Percentiles rank a stretch among this genome's conserved stretches.
These are phyloP conservation scores for Lentinula aciculospora DNA, from an alignment of 768 basidiomycete genomes.

Conservation along the genomic window DNA sequence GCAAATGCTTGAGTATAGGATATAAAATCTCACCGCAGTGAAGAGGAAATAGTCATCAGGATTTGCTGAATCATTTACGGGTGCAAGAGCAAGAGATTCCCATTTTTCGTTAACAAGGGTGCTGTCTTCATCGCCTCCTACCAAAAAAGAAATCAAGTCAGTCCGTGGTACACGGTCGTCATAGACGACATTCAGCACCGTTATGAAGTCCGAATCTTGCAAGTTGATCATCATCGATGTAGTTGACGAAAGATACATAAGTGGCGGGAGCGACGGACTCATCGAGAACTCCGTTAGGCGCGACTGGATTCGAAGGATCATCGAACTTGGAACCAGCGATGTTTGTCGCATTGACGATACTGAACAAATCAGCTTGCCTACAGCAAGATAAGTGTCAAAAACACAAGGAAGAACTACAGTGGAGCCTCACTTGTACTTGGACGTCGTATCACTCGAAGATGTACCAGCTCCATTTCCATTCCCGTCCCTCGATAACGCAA, in stretches of 20 bases:
- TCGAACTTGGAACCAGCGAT: conserved; percentile 56
- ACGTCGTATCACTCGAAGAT: conserved; percentile 29
- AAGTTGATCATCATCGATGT: conserved; percentile 47
- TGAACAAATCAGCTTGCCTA: conserved; percentile 57
- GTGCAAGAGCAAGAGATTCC: conserved; percentile 59
- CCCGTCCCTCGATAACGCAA: conserved; percentile 54
- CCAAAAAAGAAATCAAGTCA: neutral
- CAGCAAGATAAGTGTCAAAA: neutral
- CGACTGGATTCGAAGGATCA: conserved; percentile 43
- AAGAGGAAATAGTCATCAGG: conserved; percentile 70
- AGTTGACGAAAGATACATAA: conserved; percentile 53
- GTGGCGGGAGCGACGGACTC: conserved; percentile 42
- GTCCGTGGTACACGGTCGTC: too few species aligned
- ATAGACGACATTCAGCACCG: conserved; percentile 25
- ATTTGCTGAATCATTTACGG: conserved; percentile 39
- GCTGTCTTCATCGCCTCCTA: conserved; percentile 42
- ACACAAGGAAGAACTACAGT: neutral
- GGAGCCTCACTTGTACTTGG: conserved; percentile 44
- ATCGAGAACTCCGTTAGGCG: conserved; percentile 41
- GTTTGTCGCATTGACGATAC: conserved; percentile 53
- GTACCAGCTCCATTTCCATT: conserved; percentile 46
- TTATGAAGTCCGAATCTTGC: conserved; percentile 61
- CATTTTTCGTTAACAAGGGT: conserved; percentile 62
- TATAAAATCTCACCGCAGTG: conserved; percentile 41
- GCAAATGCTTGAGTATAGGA: neutral